A percentile compares a stretch with the other conserved stretches of the same genome.
Conservation (phyloP, 495 filamentous ascomycete genomes). For the Arthonia radiata region DNA sequence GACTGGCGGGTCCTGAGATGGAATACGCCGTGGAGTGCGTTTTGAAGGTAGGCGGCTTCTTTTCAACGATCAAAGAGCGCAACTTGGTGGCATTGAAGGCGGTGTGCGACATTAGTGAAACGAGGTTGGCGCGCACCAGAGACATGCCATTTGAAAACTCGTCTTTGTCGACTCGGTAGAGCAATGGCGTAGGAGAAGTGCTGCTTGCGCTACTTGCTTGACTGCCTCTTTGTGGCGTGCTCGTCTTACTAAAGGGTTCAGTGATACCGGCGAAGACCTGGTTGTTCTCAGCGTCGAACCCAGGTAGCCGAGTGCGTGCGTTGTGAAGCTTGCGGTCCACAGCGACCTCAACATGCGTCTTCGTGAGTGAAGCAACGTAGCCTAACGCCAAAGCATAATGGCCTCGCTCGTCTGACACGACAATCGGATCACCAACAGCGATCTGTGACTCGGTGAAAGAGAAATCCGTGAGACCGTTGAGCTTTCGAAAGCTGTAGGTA, state of each 20-base stretch:
- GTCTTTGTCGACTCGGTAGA: conserved; percentile 84
- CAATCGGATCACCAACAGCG: conserved; percentile 70
- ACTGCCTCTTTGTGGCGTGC: conserved; percentile 21
- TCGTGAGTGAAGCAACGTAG: conserved; percentile 53
- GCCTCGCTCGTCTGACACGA: conserved; percentile 85
- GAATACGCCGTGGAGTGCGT: conserved; percentile 30
- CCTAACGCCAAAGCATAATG: conserved; percentile 88
- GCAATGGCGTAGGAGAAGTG: no score
- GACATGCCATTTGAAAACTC: conserved; percentile 98
- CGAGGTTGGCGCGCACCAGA: conserved; percentile 71
- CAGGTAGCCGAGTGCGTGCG: conserved; percentile 42
- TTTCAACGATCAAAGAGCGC: conserved; percentile 52
- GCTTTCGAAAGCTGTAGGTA: conserved; percentile 58
- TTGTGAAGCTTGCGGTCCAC: conserved; percentile 78
- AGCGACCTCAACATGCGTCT: conserved; percentile 52
- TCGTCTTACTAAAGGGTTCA: no score
- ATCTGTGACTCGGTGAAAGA: conserved; percentile 84
- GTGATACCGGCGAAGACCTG: conserved; percentile 82
- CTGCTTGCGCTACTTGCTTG: conserved; percentile 21
- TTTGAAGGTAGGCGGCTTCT: conserved; percentile 48
- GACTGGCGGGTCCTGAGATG: conserved; percentile 18
- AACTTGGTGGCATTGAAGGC: conserved; percentile 46
- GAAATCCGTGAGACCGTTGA: conserved; percentile 26
- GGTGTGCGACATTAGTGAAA: conserved; percentile 71
- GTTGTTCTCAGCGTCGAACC: conserved; percentile 50